Base-by-base conservation (phyloP, 2,329 filamentous ascomycete genomes). In the Echinosphaeria canescens region DNA sequence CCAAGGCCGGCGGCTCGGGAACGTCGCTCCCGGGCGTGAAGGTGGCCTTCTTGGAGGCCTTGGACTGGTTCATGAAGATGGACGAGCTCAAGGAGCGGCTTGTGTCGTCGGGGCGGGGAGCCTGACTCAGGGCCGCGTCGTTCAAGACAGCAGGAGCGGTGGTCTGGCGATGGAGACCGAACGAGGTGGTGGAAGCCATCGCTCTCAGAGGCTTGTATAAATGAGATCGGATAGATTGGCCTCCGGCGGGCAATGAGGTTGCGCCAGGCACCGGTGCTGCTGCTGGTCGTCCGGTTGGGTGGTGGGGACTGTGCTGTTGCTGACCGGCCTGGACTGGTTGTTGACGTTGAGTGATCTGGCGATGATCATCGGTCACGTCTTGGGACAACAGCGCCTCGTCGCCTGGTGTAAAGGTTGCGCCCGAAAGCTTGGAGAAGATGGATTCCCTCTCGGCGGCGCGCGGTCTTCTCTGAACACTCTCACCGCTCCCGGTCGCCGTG, bases 21-120 rank as follows among this genome's bases (percentile, higher is more conserved):
- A 53, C 39, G 14, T 53, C 40, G 6, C 47, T 35, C 3, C 41
- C 39, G 11, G 35, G 30, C 5, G 33, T 31, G 13, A 56, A 52
- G 0, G 46, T 47, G 2, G 51, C 51, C 12, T 45, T 50, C 25
- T 47, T 49, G 15, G 46, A 38, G 24, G 42, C 45, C 26, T 54
- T 49, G 25, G 55, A 50, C 30, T 56, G 52, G 30, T 59, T 62
- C 26, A 55, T 36, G 3, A 58, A 49, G 24, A 54, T 48, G 15
- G 35, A 36, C 10, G 43, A 39, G 5, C 35, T 36, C 3, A 37
- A 36, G 11, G 35, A 29, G 29, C 33, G 29, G 6, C 35, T 32
- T 19, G 19, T 29, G 26, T 22, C 27, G 23, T 9, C 20, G 18
- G 27, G 15, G 3, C 19, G 26, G n/a, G 30, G 22, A n/a, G n/a